Percentiles rank a stretch among this genome's conserved stretches.
These are phyloP conservation scores for Lactifluus subvellereus DNA, from an alignment of 768 basidiomycete genomes.

Conservation along the genomic window DNA sequence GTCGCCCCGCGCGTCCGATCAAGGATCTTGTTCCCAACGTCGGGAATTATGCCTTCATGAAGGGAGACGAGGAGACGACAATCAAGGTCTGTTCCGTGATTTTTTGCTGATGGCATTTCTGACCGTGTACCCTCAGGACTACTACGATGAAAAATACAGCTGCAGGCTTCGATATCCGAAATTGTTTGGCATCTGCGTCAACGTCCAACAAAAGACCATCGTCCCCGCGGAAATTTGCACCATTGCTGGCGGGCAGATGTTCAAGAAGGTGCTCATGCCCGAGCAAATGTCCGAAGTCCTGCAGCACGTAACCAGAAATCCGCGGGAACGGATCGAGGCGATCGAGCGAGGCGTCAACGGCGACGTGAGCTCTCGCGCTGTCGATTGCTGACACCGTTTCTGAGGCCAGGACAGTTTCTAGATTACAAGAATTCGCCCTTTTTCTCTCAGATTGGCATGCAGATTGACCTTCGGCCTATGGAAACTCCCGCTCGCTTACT, in stretches of 20 bases:
- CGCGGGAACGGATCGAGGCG: conserved; percentile 12
- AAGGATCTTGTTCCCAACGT: conserved; percentile 14
- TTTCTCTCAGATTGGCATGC: conserved; percentile 20
- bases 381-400: not conserved
- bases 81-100: conserved; percentile 6
- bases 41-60: conserved; percentile 10
- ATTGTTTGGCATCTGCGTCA: conserved; percentile 20
- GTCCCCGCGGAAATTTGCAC: conserved; percentile 23
- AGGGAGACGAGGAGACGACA: conserved; percentile 14
- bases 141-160: conserved; percentile 15
- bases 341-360: conserved; percentile 17
- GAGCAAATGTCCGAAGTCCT: conserved; percentile 19
- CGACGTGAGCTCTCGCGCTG: conserved; percentile 9
- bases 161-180: conserved; percentile 10
- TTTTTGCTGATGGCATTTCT: not conserved
- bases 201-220: conserved; percentile 6
- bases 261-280: conserved; percentile 19
- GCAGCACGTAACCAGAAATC: conserved; percentile 14
- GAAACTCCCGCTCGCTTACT: conserved; percentile 16
- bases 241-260: conserved; percentile 22
- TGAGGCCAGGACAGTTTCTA: conserved; percentile 16
- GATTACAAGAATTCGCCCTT: conserved; percentile 21
- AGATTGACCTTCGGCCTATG: conserved; percentile 13
- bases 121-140: conserved; percentile 1
- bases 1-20: conserved; percentile 15